These are phyloP conservation scores for Agastache rugosa DNA, from an alignment of 257 asterid species.

Conservation along the genomic window DNA sequence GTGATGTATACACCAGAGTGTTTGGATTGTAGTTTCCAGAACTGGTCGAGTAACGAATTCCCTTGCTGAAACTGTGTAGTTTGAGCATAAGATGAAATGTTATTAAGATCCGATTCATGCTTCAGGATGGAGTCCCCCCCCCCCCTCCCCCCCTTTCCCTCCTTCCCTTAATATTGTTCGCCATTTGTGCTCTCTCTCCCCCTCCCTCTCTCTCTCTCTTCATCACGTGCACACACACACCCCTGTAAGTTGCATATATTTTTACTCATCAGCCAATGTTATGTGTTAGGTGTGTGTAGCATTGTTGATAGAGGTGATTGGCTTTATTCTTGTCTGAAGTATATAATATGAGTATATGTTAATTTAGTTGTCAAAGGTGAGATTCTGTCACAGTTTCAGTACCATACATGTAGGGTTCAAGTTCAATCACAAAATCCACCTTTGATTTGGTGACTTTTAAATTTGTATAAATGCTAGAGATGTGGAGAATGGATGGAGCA, in stretches of 20 bases:
- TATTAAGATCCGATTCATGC: conserved; percentile 26
- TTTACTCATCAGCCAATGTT: too few species aligned
- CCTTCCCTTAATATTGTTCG: conserved; percentile 1
- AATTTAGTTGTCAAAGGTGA: not conserved
- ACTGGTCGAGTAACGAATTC: conserved; percentile 31
- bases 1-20: conserved; percentile 70
- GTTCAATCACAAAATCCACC: not conserved
- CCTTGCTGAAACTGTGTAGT: conserved; percentile 37
- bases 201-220: not conserved
- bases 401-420: not conserved
- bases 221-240: not conserved
- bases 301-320: too few species aligned
- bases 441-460: not conserved
- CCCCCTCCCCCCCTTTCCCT: not conserved
- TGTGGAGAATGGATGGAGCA: not conserved
- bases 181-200: not conserved
- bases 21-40: conserved; percentile 58
- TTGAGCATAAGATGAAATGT: conserved; percentile 35
- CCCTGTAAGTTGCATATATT: too few species aligned
- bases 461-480: not conserved
- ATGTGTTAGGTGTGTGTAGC: too few species aligned
- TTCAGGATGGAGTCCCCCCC: conserved; percentile 8
- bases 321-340: too few species aligned
- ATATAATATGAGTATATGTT: not conserved
- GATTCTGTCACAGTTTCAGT: too few species aligned